A percentile compares a stretch with the other conserved stretches of the same genome.
Evolutionary conservation across 352 stramenopile species (phyloP).

Genomic region (Globisporangium viniferum): DNA sequence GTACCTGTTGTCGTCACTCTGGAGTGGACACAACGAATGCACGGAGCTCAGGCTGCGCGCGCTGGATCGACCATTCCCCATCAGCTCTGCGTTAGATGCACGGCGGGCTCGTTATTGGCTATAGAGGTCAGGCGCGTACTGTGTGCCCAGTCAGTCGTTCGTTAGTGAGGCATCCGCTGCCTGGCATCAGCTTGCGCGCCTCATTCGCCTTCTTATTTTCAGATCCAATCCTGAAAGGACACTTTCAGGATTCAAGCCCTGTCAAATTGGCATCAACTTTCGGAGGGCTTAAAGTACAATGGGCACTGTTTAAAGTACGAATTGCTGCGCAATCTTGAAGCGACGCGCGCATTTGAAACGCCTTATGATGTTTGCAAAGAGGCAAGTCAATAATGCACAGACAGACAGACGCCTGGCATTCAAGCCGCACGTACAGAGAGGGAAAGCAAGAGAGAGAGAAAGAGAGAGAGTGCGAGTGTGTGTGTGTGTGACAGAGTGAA

Average conservation of each 20-base stretch:
- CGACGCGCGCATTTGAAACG: not conserved
- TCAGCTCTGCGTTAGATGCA: slow-evolving; percentile 8
- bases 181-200: no score
- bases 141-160: no score
- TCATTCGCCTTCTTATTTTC: no score
- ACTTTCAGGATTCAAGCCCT: no score
- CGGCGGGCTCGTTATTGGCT: no score
- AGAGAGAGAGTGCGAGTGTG: no score
- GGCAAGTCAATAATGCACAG: not conserved
- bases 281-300: no score
- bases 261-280: no score
- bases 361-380: not conserved
- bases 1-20: slow-evolving; percentile 20
- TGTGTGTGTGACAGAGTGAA: not conserved
- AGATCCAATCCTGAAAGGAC: no score
- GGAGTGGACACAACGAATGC: slow-evolving; percentile 26
- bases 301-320: no score
- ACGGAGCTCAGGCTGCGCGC: slow-evolving; percentile 24
- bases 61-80: slow-evolving; percentile 42
- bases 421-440: not conserved
- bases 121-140: no score
- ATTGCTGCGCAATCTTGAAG: not conserved
- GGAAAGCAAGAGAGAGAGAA: not conserved
- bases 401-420: not conserved
- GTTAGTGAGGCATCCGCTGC: no score